Evolutionary conservation across 2,329 filamentous ascomycete species (phyloP).

Genomic region (Blastomyces silverae): DNA sequence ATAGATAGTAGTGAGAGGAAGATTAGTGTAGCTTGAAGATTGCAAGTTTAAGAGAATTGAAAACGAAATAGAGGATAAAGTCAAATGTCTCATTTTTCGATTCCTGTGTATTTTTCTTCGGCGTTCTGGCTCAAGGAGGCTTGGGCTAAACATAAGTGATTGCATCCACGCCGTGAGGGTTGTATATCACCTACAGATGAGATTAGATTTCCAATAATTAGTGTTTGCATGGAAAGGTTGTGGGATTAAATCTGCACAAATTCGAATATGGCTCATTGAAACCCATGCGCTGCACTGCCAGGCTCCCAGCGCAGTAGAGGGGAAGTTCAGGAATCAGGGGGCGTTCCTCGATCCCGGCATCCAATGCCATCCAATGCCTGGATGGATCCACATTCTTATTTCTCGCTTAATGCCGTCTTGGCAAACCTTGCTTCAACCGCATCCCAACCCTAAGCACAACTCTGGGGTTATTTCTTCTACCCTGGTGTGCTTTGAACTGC

Average conservation of each 20-base stretch:
- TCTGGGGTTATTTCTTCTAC: neutral
- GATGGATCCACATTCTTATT: slow-evolving; percentile 2
- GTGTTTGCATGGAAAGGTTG: neutral
- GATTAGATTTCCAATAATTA: neutral
- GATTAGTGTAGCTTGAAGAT: neutral
- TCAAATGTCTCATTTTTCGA: neutral
- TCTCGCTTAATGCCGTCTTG: slow-evolving; percentile 9
- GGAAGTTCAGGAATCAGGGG: neutral
- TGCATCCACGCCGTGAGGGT: neutral
- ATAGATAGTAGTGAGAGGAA: neutral
- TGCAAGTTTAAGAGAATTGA: neutral
- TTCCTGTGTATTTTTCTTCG: neutral
- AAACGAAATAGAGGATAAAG: neutral
- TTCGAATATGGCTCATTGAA: neutral
- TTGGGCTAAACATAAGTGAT: neutral
- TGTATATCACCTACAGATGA: neutral
- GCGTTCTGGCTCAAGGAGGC: neutral
- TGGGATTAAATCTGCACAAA: neutral
- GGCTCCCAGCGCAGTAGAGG: too few relatives aligned
- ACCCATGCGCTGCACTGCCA: neutral
- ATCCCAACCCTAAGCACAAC: neutral
- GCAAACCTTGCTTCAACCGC: slow-evolving; percentile 17
- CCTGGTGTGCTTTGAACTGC: neutral
- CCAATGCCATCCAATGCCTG: too few relatives aligned
- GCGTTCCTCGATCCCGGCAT: neutral